These are phyloP conservation scores for Zalaria obscura DNA, from an alignment of 2,329 filamentous ascomycete genomes.

Conservation along the genomic window DNA sequence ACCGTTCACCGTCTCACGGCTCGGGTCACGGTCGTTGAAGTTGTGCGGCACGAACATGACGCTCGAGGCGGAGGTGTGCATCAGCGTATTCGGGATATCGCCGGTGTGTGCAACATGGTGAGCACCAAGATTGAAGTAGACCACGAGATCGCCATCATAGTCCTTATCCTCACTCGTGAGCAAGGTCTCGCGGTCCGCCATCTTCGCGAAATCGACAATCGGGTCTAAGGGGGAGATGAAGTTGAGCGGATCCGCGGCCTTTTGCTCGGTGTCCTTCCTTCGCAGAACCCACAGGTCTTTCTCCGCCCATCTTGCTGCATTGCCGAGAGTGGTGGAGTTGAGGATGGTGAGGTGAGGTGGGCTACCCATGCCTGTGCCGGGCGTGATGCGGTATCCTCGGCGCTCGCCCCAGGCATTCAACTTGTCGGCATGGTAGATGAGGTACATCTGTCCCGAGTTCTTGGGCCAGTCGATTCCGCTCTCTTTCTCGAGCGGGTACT, in stretches of 20 bases:
- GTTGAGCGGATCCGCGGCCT: conserved; percentile 31
- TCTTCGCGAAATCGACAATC: conserved; percentile 35
- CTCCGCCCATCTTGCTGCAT: conserved; percentile 34
- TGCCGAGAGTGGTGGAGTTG: conserved; percentile 32
- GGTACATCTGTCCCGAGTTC: conserved; percentile 26
- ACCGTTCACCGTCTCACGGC: conserved; percentile 14
- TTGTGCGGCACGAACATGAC: conserved; percentile 20
- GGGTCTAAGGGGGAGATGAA: conserved; percentile 32
- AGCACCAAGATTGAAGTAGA: conserved; percentile 39
- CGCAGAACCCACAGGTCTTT: conserved; percentile 37
- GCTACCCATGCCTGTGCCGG: conserved; percentile 19
- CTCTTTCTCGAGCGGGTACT: conserved; percentile 12
- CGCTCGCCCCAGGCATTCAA: conserved; percentile 28
- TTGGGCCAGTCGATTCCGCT: conserved; percentile 19
- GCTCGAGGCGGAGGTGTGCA: conserved; percentile 14
- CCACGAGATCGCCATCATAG: conserved; percentile 20
- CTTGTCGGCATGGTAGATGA: conserved; percentile 20
- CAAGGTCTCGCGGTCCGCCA: conserved; percentile 32
- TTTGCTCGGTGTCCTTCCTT: conserved; percentile 39
- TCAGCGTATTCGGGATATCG: conserved; percentile 17
- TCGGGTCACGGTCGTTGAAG: conserved; percentile 15
- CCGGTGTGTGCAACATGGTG: conserved; percentile 31
- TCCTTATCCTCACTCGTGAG: conserved; percentile 16
- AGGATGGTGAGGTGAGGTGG: conserved; percentile 33
- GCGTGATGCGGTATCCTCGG: conserved; percentile 29